Base-by-base conservation (phyloP, 148 eudicot genomes). In the Beta vulgaris region DNA sequence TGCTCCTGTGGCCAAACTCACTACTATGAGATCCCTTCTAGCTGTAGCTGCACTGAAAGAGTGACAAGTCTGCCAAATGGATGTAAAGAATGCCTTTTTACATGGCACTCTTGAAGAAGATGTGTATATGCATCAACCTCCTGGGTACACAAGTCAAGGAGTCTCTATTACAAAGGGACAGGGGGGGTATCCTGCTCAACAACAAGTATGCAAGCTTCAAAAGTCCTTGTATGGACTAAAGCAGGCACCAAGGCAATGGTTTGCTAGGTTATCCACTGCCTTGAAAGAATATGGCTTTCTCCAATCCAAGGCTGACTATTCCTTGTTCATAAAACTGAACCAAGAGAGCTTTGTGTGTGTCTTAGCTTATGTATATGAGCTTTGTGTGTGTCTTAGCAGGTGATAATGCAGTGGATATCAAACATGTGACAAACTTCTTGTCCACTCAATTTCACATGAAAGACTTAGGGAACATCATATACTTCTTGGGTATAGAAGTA, bases 171-270 rank as follows among this genome's bases (percentile, higher is more conserved):
- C n/a, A n/a, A n/a, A n/a, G n/a, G 28, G 26, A 6, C 34, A 40
- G 34, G 51, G 21, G 51, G 19, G 25, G 32, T 14, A 4, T 0
- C 14, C 1, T 13, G 37, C 64, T 1, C 4, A 2, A 1, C 1
- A 13, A 4, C 5, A 31, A 14, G 71, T 43, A 7, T 67, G 71
- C 8, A 40, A 67, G 12, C 31, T 67, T 6, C 1, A n/a, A 1
- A 67, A 67, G 15, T 40, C 71, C 18, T 14, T 67, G 19, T 67
- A 42, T 67, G 71, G 71, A 1, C 53, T 67, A 1, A 67, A 67
- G 28, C 71, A 65, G 12, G 71, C 71, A 8, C 53, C 71, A 21
- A 39, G 51, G 18, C 32, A 67, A 25, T 67, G 71, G 53, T 42
- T 67, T 25, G 39, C 48, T 7, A 66, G 39, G 28, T 28, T 66